Evolutionary conservation across 106 monocot species (phyloP).

Genomic region (Acanthochlamys bracteata): DNA sequence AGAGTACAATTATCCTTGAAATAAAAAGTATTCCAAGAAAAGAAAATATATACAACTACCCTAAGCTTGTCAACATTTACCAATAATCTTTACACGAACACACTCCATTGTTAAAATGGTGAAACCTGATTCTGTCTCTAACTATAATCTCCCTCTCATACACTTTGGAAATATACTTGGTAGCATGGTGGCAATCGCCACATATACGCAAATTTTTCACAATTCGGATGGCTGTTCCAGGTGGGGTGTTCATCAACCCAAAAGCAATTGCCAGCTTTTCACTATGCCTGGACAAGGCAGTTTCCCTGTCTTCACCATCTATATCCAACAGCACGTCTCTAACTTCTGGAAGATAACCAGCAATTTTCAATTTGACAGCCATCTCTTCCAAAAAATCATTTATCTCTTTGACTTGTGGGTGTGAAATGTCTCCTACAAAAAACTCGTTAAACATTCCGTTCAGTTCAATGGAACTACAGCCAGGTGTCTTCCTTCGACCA

Average conservation of each 20-base stretch:
- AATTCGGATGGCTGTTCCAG: conserved; percentile 20
- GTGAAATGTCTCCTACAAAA: conserved; percentile 21
- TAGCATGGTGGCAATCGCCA: conserved; percentile 21
- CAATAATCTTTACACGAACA: conserved; percentile 37
- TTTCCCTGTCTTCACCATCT: conserved; percentile 31
- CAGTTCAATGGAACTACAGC: conserved; percentile 31
- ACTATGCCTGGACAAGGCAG: conserved; percentile 25
- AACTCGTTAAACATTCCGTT: conserved; percentile 26
- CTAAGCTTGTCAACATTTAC: not conserved
- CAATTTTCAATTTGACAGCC: conserved; percentile 8
- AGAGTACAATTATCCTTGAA: too few relatives aligned
- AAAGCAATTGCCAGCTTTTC: conserved; percentile 35
- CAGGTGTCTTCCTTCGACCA: conserved; percentile 17
- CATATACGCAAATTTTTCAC: conserved; percentile 29
- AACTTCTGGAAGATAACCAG: conserved; percentile 20
- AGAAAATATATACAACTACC: too few relatives aligned
- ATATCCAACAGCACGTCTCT: conserved; percentile 25
- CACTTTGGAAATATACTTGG: conserved; percentile 28
- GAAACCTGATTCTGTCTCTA: conserved; percentile 29
- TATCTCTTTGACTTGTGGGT: conserved; percentile 16
- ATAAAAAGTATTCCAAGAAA: too few relatives aligned
- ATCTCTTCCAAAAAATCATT: conserved; percentile 25
- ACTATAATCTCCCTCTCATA: conserved; percentile 26
- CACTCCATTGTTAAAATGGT: conserved; percentile 22
- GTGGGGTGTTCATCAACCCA: conserved; percentile 18